phyloP scores from a whole-genome alignment of 768 basidiomycete genomes.

The Termitomyces sp. region DNA sequence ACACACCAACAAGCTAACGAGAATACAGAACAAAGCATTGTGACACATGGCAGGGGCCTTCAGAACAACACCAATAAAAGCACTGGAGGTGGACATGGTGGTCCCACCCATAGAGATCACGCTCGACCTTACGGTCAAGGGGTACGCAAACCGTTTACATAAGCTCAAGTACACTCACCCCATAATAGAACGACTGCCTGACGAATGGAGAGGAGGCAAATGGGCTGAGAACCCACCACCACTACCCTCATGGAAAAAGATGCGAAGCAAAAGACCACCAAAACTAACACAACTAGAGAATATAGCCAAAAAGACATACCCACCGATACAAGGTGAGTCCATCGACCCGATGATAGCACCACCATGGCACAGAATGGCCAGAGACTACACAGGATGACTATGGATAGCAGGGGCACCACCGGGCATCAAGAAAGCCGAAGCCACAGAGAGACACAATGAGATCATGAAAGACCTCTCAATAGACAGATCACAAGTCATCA shows the following conservation, averaged over 20 bases:
- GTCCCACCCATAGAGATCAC: conserved; percentile 25
- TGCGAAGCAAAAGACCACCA: not conserved
- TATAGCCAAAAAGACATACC: conserved; percentile 9
- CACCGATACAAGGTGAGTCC: no score
- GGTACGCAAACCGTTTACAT: conserved; percentile 20
- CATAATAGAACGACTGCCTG: not conserved
- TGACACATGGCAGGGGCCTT: conserved; percentile 30
- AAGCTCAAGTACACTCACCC: conserved; percentile 13
- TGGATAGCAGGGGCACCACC: not conserved
- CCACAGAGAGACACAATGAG: not conserved
- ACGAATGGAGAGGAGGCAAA: not conserved
- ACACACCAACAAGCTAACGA: not conserved
- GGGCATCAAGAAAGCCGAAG: not conserved
- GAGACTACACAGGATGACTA: not conserved
- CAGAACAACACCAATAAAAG: conserved; percentile 25
- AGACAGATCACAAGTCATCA: not conserved
- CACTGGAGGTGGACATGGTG: conserved; percentile 29
- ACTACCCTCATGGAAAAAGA: conserved; percentile 11
- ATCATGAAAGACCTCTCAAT: not conserved
- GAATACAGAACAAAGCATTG: conserved; percentile 26
- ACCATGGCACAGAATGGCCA: not conserved
- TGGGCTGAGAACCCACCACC: conserved; percentile 16
- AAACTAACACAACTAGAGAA: conserved; percentile 1
- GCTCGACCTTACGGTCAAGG: conserved; percentile 5
- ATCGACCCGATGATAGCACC: not conserved